phyloP scores from a whole-genome alignment of 164 flowering plant genomes.

The Liquidambar formosana region DNA sequence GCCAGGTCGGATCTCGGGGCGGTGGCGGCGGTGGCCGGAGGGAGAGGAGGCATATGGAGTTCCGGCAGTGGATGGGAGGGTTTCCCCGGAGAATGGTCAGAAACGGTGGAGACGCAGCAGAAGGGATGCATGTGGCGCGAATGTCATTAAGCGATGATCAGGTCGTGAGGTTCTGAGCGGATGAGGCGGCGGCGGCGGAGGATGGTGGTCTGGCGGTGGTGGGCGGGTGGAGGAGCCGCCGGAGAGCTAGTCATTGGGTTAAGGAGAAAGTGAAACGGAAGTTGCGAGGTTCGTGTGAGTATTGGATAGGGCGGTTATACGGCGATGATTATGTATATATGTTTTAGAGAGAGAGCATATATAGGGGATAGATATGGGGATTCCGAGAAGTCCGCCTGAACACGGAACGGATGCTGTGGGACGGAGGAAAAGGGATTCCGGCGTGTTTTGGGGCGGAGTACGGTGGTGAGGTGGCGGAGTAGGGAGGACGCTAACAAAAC shows the following conservation, averaged over 20 bases:
- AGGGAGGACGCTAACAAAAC: not conserved
- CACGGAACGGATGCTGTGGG: not conserved
- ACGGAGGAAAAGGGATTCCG: not conserved
- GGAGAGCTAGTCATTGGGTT: not conserved
- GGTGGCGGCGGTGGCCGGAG: constrained; percentile 1
- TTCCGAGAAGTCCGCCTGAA: not conserved
- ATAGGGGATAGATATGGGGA: too few species aligned
- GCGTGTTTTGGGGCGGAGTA: not conserved
- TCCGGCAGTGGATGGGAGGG: constrained; percentile 6
- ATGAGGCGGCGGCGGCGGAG: not conserved
- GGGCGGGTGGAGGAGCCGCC: not conserved
- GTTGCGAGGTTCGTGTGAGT: not conserved
- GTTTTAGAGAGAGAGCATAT: not conserved
- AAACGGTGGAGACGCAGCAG: constrained; percentile 40
- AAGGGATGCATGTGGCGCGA: constrained; percentile 34
- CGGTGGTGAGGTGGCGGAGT: constrained; percentile 5
- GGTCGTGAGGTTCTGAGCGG: not conserved
- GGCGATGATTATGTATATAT: not conserved
- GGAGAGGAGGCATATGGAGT: constrained; percentile 7
- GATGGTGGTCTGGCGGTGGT: not conserved
- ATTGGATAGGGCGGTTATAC: not conserved
- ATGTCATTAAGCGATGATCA: not conserved
- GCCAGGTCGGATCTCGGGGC: constrained; percentile 27
- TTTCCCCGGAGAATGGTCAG: constrained; percentile 27
- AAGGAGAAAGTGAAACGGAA: too few species aligned